These are phyloP conservation scores for Bryoglossum gracile DNA, from an alignment of 495 filamentous ascomycete genomes.

Conservation along the genomic window DNA sequence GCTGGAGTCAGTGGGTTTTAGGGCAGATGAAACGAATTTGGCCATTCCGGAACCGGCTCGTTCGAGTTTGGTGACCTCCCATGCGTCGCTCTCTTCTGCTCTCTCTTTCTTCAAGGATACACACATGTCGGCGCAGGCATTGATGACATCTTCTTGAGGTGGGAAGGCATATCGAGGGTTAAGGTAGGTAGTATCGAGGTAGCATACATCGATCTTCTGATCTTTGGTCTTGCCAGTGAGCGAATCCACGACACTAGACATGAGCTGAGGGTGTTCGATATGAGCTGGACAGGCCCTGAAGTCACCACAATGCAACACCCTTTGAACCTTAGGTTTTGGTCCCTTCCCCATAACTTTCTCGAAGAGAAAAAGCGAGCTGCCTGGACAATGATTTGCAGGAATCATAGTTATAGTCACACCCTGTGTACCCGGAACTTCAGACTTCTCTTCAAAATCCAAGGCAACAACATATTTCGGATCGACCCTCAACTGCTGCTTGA, in stretches of 20 bases:
- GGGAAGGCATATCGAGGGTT: constrained; percentile 96
- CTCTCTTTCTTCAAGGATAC: constrained; percentile 54
- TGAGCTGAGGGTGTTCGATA: constrained; percentile 71
- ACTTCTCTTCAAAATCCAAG: constrained; percentile 76
- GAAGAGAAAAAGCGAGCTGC: constrained; percentile 88
- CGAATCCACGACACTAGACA: constrained; percentile 61
- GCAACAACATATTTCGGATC: constrained; percentile 79
- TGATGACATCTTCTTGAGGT: constrained; percentile 75
- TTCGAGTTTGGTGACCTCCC: constrained; percentile 43
- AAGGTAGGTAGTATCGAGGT: constrained; percentile 95
- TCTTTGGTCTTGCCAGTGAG: constrained; percentile 62
- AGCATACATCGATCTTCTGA: constrained; percentile 89
- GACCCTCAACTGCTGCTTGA: constrained; percentile 77
- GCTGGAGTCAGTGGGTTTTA: constrained; percentile 27
- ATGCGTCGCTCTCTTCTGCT: constrained; percentile 42
- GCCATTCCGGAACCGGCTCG: constrained; percentile 50
- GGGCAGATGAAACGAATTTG: constrained; percentile 45
- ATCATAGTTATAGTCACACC: constrained; percentile 89
- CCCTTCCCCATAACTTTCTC: constrained; percentile 64
- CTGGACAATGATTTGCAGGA: constrained; percentile 94
- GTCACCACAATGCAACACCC: constrained; percentile 91
- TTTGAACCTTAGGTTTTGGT: constrained; percentile 51
- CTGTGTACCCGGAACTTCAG: constrained; percentile 69
- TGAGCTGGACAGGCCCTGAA: constrained; percentile 89
- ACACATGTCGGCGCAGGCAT: constrained; percentile 85